Evolutionary conservation across 257 asterid species (phyloP).

Genomic region (Solanum pennellii): DNA sequence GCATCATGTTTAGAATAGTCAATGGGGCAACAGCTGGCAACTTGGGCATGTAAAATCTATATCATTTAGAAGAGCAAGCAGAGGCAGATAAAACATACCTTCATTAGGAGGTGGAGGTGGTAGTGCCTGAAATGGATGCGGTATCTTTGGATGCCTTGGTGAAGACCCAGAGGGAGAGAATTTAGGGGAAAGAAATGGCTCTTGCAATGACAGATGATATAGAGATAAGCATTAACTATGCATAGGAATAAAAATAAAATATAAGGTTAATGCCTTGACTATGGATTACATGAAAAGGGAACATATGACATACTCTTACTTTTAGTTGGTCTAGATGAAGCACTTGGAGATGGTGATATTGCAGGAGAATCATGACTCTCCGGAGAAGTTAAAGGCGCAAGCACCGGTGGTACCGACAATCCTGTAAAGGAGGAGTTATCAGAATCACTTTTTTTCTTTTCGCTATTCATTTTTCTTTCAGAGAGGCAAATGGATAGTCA

Average conservation of each 20-base stretch:
- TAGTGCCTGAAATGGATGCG: slow-evolving; percentile 42
- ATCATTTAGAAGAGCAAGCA: not conserved
- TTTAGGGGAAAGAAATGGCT: slow-evolving; percentile 43
- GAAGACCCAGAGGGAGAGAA: slow-evolving; percentile 33
- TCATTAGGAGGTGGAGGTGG: slow-evolving; percentile 90
- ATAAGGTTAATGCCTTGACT: not conserved
- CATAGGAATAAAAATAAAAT: slow-evolving; percentile 5
- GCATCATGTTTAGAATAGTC: not conserved
- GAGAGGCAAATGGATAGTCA: not conserved
- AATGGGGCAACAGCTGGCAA: not conserved
- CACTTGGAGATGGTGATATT: slow-evolving; percentile 28
- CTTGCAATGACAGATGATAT: slow-evolving; percentile 27
- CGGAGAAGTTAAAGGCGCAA: slow-evolving; percentile 17
- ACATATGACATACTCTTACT: slow-evolving; percentile 18
- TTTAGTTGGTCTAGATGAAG: slow-evolving; percentile 29
- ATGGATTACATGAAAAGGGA: not conserved
- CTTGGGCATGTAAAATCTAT: not conserved
- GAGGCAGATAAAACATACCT: slow-evolving; percentile 27
- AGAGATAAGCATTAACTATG: slow-evolving; percentile 13
- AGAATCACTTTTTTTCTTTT: not conserved
- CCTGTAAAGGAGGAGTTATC: slow-evolving; percentile 20
- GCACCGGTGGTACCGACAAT: slow-evolving; percentile 18
- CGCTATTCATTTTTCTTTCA: not conserved
- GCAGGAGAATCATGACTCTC: slow-evolving; percentile 21
- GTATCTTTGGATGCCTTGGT: slow-evolving; percentile 33